Evolutionary conservation across 2,329 filamentous ascomycete genomes (phyloP).

Genomic region (Diaporthe caulivora): DNA sequence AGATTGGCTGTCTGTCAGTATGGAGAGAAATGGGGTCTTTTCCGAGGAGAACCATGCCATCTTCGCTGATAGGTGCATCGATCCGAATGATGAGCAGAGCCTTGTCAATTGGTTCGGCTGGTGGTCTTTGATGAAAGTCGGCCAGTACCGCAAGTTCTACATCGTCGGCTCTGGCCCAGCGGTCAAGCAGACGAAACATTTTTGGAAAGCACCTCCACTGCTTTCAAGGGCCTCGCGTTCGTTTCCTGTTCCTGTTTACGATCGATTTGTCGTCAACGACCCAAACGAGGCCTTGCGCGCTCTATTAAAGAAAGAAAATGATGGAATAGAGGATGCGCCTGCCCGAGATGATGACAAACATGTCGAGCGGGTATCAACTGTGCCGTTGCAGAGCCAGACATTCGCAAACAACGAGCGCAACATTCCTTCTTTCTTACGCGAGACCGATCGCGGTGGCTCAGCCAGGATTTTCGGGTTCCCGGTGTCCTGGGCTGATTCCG

Average conservation of each 20-base stretch:
- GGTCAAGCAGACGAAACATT: constrained; percentile 38
- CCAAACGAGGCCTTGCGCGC: constrained; percentile 50
- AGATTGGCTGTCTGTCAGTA: constrained; percentile 19
- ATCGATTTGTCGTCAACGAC: constrained; percentile 49
- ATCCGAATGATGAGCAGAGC: constrained; percentile 71
- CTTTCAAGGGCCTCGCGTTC: constrained; percentile 40
- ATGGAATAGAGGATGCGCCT: constrained; percentile 4
- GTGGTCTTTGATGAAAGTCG: constrained; percentile 65
- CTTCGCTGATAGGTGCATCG: constrained; percentile 61
- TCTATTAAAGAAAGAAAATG: constrained; percentile 38
- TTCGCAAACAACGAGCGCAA: constrained; percentile 21
- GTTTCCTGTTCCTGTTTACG: constrained; percentile 54
- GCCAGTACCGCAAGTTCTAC: constrained; percentile 66
- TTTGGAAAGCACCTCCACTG: no score
- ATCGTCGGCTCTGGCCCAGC: constrained; percentile 63
- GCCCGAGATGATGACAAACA: background rate
- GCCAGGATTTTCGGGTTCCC: constrained; percentile 53
- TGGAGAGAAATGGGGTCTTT: constrained; percentile 42
- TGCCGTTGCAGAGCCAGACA: constrained; percentile 12
- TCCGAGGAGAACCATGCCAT: constrained; percentile 56
- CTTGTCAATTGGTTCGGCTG: constrained; percentile 73
- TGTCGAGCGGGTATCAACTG: background rate
- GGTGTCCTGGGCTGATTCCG: constrained; percentile 56
- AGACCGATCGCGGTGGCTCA: constrained; percentile 37
- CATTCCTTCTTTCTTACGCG: constrained; percentile 9